Evolutionary conservation across 2,329 filamentous ascomycete genomes (phyloP).

Genomic region (Blastomyces silverae): DNA sequence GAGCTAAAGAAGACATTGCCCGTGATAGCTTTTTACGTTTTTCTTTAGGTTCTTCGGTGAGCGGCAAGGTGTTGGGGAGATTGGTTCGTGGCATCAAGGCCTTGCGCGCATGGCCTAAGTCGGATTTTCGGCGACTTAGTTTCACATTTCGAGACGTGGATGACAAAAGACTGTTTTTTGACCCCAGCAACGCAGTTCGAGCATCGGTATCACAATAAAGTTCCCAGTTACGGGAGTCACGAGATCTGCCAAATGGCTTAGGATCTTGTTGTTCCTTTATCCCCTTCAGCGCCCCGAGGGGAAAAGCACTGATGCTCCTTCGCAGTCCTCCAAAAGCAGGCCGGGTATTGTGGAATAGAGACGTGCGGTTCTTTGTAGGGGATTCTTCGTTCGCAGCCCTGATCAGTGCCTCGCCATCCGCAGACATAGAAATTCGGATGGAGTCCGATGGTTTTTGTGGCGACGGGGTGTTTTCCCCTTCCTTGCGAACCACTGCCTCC

Average conservation of each 20-base stretch:
- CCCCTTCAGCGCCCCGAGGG: slow-evolving; percentile 53
- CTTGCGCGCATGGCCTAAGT: slow-evolving; percentile 54
- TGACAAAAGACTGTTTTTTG: slow-evolving; percentile 77
- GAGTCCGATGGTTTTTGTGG: slow-evolving; percentile 41
- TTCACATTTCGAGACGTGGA: slow-evolving; percentile 56
- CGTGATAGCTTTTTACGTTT: slow-evolving; percentile 60
- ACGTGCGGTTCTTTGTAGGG: slow-evolving; percentile 52
- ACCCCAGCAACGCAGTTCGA: slow-evolving; percentile 68
- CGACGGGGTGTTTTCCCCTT: slow-evolving; percentile 38
- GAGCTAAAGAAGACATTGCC: slow-evolving; percentile 55
- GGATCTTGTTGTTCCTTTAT: slow-evolving; percentile 33
- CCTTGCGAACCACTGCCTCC: slow-evolving; percentile 34
- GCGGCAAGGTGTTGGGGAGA: slow-evolving; percentile 47
- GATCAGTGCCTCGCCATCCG: slow-evolving; percentile 86
- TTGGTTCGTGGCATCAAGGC: slow-evolving; percentile 33
- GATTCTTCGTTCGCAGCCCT: slow-evolving; percentile 62
- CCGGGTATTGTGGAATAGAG: slow-evolving; percentile 43
- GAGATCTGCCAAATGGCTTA: slow-evolving; percentile 64
- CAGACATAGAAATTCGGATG: slow-evolving; percentile 72
- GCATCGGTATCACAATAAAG: slow-evolving; percentile 77
- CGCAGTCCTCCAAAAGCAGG: slow-evolving; percentile 52
- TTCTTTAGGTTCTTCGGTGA: slow-evolving; percentile 37
- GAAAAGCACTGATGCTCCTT: slow-evolving; percentile 64
- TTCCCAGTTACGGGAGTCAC: slow-evolving; percentile 85
- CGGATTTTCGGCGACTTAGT: slow-evolving; percentile 49